Percentiles rank a stretch among this genome's conserved stretches.
Conservation (phyloP, 192 early-diverging fungal species). For the Entomortierella parvispora region DNA sequence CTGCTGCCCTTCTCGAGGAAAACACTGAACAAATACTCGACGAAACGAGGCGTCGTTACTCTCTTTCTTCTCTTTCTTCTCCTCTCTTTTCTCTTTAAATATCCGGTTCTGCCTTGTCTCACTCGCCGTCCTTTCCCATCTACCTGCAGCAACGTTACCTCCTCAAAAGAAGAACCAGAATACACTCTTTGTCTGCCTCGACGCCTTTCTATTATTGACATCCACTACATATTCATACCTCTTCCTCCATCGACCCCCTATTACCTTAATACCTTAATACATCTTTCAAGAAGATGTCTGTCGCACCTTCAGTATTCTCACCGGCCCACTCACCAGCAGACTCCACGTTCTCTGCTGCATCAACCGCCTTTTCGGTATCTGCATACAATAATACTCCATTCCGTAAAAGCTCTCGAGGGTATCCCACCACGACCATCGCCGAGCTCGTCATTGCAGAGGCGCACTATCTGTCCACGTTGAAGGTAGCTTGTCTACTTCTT, state of each 20-base stretch:
- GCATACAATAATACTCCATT: background rate
- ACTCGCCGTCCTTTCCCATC: background rate
- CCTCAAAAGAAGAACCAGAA: background rate
- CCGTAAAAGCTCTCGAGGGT: background rate
- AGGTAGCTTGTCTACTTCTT: conserved; percentile 12
- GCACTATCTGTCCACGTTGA: conserved; percentile 45
- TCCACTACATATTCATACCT: background rate
- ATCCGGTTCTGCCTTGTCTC: background rate
- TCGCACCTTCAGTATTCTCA: background rate
- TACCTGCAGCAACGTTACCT: too few species aligned
- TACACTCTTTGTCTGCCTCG: background rate
- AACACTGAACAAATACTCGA: background rate
- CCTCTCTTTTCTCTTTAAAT: background rate
- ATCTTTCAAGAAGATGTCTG: background rate
- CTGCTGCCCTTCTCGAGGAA: too few species aligned
- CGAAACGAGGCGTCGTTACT: background rate
- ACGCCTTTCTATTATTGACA: background rate
- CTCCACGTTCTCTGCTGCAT: background rate
- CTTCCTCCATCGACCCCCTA: too few species aligned
- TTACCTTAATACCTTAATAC: too few species aligned
- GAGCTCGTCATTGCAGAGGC: conserved; percentile 38
- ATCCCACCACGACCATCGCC: conserved; percentile 24
- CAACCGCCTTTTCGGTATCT: background rate
- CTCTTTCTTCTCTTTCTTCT: conserved; percentile 2
- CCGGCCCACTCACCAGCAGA: conserved; percentile 5